These are phyloP conservation scores for Friedmanniomyces simplex DNA, from an alignment of 495 filamentous ascomycete species.

Conservation along the genomic window DNA sequence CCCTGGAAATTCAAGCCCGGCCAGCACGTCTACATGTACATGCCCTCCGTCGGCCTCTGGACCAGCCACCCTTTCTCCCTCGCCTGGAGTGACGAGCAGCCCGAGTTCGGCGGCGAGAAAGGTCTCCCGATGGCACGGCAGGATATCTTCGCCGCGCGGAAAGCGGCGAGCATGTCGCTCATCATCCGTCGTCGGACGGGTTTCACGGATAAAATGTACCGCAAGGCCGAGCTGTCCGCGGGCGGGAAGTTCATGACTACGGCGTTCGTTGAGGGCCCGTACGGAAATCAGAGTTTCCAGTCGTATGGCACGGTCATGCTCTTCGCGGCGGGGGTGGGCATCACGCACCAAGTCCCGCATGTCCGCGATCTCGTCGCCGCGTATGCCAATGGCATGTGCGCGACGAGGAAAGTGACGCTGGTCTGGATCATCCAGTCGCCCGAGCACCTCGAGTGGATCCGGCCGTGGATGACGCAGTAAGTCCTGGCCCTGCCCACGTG, in stretches of 20 bases:
- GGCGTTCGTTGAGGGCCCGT: conserved; percentile 75
- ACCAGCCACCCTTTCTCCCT: conserved; percentile 91
- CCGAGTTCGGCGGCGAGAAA: conserved; percentile 28
- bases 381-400: conserved; percentile 61
- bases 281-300: conserved; percentile 70
- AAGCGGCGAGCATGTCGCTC: conserved; percentile 53
- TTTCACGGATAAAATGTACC: conserved; percentile 74
- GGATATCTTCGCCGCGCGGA: conserved; percentile 27
- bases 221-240: conserved; percentile 41
- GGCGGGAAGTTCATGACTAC: conserved; percentile 40
- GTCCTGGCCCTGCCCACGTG: too few relatives aligned
- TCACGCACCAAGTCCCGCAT: conserved; percentile 90
- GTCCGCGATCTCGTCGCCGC: conserved; percentile 67
- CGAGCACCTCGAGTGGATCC: conserved; percentile 84
- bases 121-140: conserved; percentile 28
- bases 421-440: conserved; percentile 86
- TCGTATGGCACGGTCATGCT: conserved; percentile 86
- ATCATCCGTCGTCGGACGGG: conserved; percentile 78
- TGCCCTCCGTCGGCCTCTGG: conserved; percentile 63
- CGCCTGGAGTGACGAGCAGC: conserved; percentile 58
- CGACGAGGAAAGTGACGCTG: conserved; percentile 68
- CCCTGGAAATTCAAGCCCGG: conserved; percentile 71
- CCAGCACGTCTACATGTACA: conserved; percentile 80
- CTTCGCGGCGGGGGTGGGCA: conserved; percentile 85
- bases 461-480: conserved; percentile 71